phyloP scores from a whole-genome alignment of 768 basidiomycete species.

The Kwoniella bestiolae region DNA sequence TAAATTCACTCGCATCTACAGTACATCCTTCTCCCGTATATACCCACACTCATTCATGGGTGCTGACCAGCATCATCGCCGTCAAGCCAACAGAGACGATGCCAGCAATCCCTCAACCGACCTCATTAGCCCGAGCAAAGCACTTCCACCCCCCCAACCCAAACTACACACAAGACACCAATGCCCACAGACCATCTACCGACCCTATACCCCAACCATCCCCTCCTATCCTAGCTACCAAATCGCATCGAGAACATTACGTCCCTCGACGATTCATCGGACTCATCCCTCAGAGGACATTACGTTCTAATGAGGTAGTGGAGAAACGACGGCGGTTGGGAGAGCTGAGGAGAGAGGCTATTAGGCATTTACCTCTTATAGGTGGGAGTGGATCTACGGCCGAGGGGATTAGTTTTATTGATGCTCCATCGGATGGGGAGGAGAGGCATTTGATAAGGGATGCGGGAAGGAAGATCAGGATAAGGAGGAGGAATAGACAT shows the following conservation, averaged over 20 bases:
- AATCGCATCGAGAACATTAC: constrained; percentile 38
- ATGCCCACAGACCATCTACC: neutral
- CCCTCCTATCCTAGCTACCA: constrained; percentile 25
- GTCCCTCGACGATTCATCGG: constrained; percentile 51
- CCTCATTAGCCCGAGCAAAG: constrained; percentile 1
- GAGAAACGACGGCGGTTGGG: constrained; percentile 31
- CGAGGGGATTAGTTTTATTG: neutral
- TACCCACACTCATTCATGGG: neutral
- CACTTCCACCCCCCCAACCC: constrained; percentile 12
- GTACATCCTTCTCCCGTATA: too few species aligned
- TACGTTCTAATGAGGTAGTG: constrained; percentile 39
- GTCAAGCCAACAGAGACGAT: neutral
- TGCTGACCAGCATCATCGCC: neutral
- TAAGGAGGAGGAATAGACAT: constrained; percentile 8
- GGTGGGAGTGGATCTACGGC: neutral
- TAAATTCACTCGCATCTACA: neutral
- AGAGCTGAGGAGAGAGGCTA: constrained; percentile 22
- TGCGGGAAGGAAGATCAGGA: constrained; percentile 2
- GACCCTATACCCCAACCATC: constrained; percentile 29
- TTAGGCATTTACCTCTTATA: constrained; percentile 6
- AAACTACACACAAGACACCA: neutral
- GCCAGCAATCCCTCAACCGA: constrained; percentile 13
- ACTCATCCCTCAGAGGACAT: constrained; percentile 41
- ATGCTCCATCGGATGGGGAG: neutral
- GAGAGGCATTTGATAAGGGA: neutral